A percentile compares a stretch with the other conserved stretches of the same genome.
phyloP scores from a whole-genome alignment of 2,329 filamentous ascomycete species.

The Pestalotiopsis fici region DNA sequence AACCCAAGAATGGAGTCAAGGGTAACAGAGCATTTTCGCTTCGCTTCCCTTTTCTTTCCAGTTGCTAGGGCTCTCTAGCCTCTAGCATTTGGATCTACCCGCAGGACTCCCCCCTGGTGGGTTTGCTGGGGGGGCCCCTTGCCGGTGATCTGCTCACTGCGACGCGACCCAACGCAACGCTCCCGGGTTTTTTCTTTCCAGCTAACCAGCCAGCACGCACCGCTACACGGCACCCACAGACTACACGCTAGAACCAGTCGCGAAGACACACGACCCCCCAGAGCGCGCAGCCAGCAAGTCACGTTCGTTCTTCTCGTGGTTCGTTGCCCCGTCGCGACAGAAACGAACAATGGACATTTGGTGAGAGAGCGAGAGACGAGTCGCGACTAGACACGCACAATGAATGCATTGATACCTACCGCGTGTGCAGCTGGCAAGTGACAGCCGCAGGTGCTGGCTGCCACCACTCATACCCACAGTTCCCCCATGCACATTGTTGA shows the following conservation, averaged over 20 bases:
- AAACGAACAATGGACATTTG: constrained; percentile 4
- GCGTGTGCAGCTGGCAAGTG: constrained; percentile 9
- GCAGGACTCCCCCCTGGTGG: background rate
- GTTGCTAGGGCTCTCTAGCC: too few species aligned
- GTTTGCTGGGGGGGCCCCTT: too few species aligned
- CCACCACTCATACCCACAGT: background rate
- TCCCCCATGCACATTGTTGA: constrained; percentile 16
- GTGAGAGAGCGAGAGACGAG: background rate
- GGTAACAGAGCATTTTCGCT: background rate
- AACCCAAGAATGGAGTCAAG: background rate
- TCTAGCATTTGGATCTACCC: constrained; percentile 1
- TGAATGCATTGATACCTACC: constrained; percentile 7
- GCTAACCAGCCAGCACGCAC: background rate
- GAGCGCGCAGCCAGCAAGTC: background rate
- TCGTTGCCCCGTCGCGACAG: constrained; percentile 1
- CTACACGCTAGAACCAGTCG: constrained; percentile 7
- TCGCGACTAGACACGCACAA: constrained; percentile 3
- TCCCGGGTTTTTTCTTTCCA: background rate
- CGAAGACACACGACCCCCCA: constrained; percentile 4
- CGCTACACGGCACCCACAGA: background rate
- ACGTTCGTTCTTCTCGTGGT: background rate
- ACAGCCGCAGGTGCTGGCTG: constrained; percentile 1
- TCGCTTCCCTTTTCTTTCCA: background rate
- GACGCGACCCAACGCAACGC: background rate
- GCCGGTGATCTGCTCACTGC: background rate